These are phyloP conservation scores for Paxillus rubicundulus DNA, from an alignment of 768 basidiomycete species.

Conservation along the genomic window DNA sequence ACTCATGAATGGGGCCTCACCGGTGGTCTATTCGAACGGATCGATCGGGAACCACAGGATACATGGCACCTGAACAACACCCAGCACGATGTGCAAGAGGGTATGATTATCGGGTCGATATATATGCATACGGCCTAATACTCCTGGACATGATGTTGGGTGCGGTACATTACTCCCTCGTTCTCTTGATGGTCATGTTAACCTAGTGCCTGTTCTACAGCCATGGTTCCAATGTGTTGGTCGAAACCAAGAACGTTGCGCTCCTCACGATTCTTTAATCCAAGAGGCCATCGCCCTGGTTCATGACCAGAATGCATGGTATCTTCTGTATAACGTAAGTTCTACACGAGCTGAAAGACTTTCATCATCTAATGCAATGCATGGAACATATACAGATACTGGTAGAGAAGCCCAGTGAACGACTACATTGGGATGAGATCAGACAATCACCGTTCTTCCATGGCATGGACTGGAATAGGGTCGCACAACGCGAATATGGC, in stretches of 20 bases:
- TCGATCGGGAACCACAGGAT: background rate
- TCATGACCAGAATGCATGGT: too few relatives aligned
- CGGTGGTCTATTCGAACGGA: background rate
- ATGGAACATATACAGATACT: background rate
- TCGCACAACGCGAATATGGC: background rate
- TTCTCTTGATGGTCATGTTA: background rate
- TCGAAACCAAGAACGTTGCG: too few relatives aligned
- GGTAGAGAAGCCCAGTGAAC: background rate
- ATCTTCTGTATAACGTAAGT: too few relatives aligned
- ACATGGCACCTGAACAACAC: background rate
- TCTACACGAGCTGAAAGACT: too few relatives aligned
- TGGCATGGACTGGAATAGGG: background rate
- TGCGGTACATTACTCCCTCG: background rate
- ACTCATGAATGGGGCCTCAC: too few relatives aligned
- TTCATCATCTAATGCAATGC: background rate
- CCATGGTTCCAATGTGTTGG: background rate
- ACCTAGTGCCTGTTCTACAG: background rate
- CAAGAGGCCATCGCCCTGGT: too few relatives aligned
- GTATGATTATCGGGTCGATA: background rate
- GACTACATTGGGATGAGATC: background rate
- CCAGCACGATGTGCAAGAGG: constrained; percentile 17
- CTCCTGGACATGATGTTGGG: constrained; percentile 2
- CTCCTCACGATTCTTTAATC: too few relatives aligned
- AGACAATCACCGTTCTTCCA: background rate
- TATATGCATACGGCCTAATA: constrained; percentile 3